These are phyloP conservation scores for Thielaviopsis ethacetica DNA, from an alignment of 2,329 filamentous ascomycete genomes.

Conservation along the genomic window DNA sequence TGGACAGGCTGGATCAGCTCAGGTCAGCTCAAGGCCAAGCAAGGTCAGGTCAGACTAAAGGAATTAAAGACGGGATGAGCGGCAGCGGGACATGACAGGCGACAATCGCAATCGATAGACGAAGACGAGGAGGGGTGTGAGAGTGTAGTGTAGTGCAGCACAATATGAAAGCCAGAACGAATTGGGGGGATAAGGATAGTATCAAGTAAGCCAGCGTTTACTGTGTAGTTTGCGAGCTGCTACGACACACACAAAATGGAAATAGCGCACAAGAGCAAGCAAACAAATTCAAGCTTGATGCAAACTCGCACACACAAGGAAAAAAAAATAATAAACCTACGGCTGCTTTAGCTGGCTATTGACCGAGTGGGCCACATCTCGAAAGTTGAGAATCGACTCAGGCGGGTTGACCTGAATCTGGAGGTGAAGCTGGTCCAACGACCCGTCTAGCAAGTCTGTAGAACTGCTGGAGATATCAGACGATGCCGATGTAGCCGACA, in stretches of 20 bases:
- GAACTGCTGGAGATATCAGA: not conserved
- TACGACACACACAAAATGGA: no score
- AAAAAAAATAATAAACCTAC: slow-evolving; percentile 23
- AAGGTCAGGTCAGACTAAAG: no score
- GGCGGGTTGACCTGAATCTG: not conserved
- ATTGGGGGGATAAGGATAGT: no score
- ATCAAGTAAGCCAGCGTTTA: no score
- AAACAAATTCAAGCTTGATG: no score
- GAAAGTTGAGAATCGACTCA: slow-evolving; percentile 48
- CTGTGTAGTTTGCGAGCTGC: no score
- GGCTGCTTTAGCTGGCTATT: slow-evolving; percentile 40
- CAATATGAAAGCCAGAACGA: not conserved
- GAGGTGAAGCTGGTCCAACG: not conserved
- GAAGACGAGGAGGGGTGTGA: not conserved
- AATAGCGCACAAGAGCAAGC: no score
- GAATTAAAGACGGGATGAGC: not conserved
- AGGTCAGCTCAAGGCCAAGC: not conserved
- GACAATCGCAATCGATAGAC: not conserved
- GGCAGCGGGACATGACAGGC: not conserved
- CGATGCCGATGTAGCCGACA: not conserved
- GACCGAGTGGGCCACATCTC: slow-evolving; percentile 55
- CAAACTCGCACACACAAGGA: not conserved
- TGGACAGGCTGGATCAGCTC: not conserved
- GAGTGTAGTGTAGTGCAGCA: not conserved
- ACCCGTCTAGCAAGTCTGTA: not conserved